Base-by-base conservation (phyloP, 1,284 basidiomycete genomes). In the Ganoderma lingzhi region DNA sequence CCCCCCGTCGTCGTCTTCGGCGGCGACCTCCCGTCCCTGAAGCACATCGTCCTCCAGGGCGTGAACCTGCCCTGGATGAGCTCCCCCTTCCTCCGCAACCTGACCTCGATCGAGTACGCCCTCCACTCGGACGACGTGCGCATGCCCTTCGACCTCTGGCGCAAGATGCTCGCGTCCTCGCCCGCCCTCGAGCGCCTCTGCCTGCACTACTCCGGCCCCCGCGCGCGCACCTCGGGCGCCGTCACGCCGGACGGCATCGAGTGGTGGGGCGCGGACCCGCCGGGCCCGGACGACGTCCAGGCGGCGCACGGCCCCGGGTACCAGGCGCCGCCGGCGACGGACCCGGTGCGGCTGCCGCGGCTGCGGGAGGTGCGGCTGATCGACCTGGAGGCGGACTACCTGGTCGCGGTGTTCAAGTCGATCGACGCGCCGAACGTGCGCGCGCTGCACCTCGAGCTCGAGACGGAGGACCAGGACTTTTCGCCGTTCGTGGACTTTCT, bases 41-140 rank as follows among this genome's bases (percentile, higher is more conserved):
- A 80, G 71, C 85, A 88, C 73, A 82, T 90, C 62, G 87, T 87
- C 37, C 81, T 90, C 65, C 87, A 89, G 71, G 89, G 89, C 65
- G 88, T 90, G 68, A 90, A 90, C 76, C 82, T 90, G 51, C 86
- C 86, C 4, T 90, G 88, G 88, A 80, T 80, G 17, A 77, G 81
- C 59, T 85, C 84, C 30, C 84, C 86, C n/a, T 88, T 86, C 78
- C 83, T 90, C 68, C 76, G 78, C 44, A 81, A 81, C 59, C 81
- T 90, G 53, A 79, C 83, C 55, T 79, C 83, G 58, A 81, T 90
- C 63, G 86, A 90, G 77, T 82, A 89, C 61, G 87, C 87, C 10
- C 82, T 90, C n/a, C 88, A 90, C 76, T 82, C 85, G 1, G 84
- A 88, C 71, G 85, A 82, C 69, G 86, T 88, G 53, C 86, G 88